These are phyloP conservation scores for Zea luxurians DNA, from an alignment of 176 grass and related monocot genomes.

Conservation along the genomic window DNA sequence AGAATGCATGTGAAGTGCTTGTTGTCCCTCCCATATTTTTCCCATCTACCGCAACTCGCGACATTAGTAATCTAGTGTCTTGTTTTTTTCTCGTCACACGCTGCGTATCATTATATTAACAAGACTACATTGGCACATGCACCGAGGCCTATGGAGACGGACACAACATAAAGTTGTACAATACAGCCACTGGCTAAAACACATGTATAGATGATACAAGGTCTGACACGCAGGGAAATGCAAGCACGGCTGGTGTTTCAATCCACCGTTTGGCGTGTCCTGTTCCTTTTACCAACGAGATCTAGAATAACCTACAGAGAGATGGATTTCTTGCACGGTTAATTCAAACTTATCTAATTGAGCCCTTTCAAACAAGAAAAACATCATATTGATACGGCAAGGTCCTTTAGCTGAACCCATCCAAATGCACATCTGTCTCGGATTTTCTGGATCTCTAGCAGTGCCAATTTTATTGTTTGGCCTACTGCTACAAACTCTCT, in stretches of 20 bases:
- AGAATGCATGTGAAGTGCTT: not conserved
- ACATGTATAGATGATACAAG: too few species aligned
- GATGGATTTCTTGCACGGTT: not conserved
- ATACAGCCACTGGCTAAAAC: too few species aligned
- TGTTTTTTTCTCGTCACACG: too few species aligned
- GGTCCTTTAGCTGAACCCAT: constrained; percentile 75
- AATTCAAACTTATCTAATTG: constrained; percentile 40
- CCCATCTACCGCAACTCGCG: not conserved
- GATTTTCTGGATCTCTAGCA: constrained; percentile 68
- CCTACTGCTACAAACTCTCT: constrained; percentile 57
- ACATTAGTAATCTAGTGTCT: not conserved
- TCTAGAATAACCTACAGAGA: too few species aligned
- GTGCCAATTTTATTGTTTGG: constrained; percentile 56
- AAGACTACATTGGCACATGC: too few species aligned
- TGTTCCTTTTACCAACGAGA: too few species aligned
- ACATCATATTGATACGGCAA: constrained; percentile 65
- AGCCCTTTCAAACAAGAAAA: not conserved
- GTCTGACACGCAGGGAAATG: too few species aligned
- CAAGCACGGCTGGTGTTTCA: too few species aligned
- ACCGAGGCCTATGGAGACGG: too few species aligned
- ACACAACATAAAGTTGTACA: too few species aligned
- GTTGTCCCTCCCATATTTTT: not conserved
- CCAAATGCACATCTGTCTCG: constrained; percentile 79
- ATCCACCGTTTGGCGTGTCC: too few species aligned
- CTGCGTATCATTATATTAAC: too few species aligned